Conservation (phyloP, 2,329 filamentous ascomycete species). For the Apiospora sp. region DNA sequence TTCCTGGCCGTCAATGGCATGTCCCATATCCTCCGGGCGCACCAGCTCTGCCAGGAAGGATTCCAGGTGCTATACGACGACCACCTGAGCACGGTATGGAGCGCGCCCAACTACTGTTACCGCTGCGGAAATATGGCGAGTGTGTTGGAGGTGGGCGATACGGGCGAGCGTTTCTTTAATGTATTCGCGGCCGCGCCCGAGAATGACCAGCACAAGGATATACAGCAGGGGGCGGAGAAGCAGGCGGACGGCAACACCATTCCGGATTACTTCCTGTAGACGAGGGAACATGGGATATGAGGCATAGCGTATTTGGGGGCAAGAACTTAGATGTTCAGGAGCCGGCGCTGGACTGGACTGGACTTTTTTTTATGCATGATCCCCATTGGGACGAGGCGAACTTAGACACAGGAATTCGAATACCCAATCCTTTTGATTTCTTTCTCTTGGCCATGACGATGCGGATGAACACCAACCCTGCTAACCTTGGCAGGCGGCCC, state of each 20-base stretch:
- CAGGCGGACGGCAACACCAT: slow-evolving; percentile 67
- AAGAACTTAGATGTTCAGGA: slow-evolving; percentile 16
- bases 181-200: slow-evolving; percentile 97
- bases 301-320: neutral
- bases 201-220: slow-evolving; percentile 89
- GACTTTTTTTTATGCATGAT: slow-evolving; percentile 21
- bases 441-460: neutral
- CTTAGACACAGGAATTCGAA: slow-evolving; percentile 18
- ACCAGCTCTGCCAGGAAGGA: slow-evolving; percentile 97
- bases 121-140: slow-evolving; percentile 97
- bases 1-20: slow-evolving; percentile 97
- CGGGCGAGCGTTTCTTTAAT: slow-evolving; percentile 94
- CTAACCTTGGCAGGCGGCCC: neutral
- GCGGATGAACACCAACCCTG: neutral
- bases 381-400: slow-evolving; percentile 11
- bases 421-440: slow-evolving; percentile 13
- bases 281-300: neutral
- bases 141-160: slow-evolving; percentile 93
- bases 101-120: slow-evolving; percentile 95
- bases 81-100: slow-evolving; percentile 95
- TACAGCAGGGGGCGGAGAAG: slow-evolving; percentile 80
- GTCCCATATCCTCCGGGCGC: slow-evolving; percentile 96
- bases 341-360: slow-evolving; percentile 11
- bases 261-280: slow-evolving; percentile 75
- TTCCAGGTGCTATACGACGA: slow-evolving; percentile 98